Percentiles rank a stretch among this genome's conserved stretches.
phyloP scores from a whole-genome alignment of 2,329 filamentous ascomycete species.

The Helotiales sp. region DNA sequence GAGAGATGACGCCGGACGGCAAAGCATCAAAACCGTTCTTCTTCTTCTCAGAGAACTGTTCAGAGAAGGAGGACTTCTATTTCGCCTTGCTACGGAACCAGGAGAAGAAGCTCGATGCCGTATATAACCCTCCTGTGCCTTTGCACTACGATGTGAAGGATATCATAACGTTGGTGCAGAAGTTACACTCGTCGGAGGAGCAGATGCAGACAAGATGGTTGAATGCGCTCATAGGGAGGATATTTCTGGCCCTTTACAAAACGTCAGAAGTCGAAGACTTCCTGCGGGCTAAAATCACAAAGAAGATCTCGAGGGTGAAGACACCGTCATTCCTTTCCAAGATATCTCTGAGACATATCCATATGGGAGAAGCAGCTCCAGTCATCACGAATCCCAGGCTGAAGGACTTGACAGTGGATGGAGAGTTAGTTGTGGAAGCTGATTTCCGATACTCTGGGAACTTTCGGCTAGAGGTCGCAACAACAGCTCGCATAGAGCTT shows the following conservation, averaged over 20 bases:
- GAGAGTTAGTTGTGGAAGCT: conserved; percentile 82
- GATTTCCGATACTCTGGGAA: conserved; percentile 89
- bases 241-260: conserved; percentile 87
- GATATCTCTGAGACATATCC: conserved; percentile 78
- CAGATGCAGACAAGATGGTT: conserved; percentile 90
- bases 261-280: conserved; percentile 79
- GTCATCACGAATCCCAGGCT: conserved; percentile 86
- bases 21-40: conserved; percentile 79
- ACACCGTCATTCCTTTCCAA: conserved; percentile 87
- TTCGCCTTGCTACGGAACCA: conserved; percentile 87
- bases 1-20: conserved; percentile 55
- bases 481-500: conserved; percentile 89
- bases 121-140: conserved; percentile 63
- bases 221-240: conserved; percentile 83
- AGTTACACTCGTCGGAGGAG: conserved; percentile 87
- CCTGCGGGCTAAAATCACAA: conserved; percentile 83
- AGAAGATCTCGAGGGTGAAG: conserved; percentile 93
- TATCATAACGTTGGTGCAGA: conserved; percentile 86
- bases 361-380: conserved; percentile 83
- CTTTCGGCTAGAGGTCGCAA: conserved; percentile 84
- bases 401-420: conserved; percentile 87
- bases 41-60: conserved; percentile 92
- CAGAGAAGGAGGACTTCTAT: conserved; percentile 98
- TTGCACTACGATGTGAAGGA: conserved; percentile 80
- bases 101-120: conserved; percentile 61